phyloP scores from a whole-genome alignment of 148 eudicot species.

The Amaranthus palmeri region DNA sequence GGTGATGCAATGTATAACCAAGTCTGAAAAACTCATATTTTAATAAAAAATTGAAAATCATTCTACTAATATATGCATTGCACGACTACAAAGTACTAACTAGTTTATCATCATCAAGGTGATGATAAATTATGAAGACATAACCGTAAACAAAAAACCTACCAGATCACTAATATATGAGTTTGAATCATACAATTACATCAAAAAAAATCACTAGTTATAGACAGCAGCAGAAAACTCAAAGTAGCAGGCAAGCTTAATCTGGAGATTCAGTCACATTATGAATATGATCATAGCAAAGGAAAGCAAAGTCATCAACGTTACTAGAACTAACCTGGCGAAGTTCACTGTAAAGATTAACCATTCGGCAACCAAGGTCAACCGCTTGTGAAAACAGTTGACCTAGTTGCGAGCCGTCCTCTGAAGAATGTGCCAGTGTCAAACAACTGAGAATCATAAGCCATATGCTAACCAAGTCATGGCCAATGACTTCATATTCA shows the following conservation, averaged over 20 bases:
- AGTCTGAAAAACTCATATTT: too few species aligned
- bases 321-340: constrained; percentile 70
- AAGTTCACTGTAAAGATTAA: constrained; percentile 78
- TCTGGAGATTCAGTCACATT: neutral
- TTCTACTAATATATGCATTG: too few species aligned
- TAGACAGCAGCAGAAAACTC: neutral
- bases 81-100: too few species aligned
- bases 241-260: neutral
- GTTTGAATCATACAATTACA: neutral
- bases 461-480: constrained; percentile 80
- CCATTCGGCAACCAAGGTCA: constrained; percentile 65
- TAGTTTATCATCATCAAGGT: neutral
- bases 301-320: constrained; percentile 8
- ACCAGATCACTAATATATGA: neutral
- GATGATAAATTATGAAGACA: neutral
- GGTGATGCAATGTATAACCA: too few species aligned
- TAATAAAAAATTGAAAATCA: too few species aligned
- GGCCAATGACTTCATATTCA: constrained; percentile 78
- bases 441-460: constrained; percentile 49
- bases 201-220: neutral
- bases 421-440: constrained; percentile 40
- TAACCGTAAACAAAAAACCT: neutral
- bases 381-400: constrained; percentile 45
- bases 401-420: constrained; percentile 27
- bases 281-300: neutral